Evolutionary conservation across 2,329 filamentous ascomycete species (phyloP).

Genomic region (Stachybotrys chartarum): DNA sequence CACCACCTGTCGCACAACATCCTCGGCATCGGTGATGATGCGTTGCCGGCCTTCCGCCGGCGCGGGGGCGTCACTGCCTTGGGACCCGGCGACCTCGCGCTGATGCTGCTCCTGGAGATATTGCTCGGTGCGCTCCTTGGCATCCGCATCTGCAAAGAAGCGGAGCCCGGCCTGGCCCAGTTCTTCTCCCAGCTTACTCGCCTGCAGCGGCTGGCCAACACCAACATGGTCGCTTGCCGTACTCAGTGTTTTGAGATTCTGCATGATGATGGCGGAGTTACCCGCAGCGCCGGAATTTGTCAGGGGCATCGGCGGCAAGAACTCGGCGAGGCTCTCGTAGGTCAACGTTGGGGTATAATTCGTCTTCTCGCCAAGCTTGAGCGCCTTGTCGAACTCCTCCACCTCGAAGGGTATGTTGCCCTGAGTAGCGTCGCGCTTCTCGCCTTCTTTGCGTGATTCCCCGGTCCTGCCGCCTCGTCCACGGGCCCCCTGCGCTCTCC

Average conservation of each 20-base stretch:
- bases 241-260: constrained; percentile 27
- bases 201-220: constrained; percentile 18
- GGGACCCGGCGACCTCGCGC: constrained; percentile 6
- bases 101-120: constrained; percentile 3
- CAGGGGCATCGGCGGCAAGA: constrained; percentile 21
- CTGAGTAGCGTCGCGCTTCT: constrained; percentile 12
- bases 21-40: constrained; percentile 24
- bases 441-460: background rate
- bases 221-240: constrained; percentile 25
- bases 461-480: constrained; percentile 6
- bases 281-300: constrained; percentile 15
- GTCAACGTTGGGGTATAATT: constrained; percentile 26
- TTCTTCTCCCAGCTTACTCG: constrained; percentile 22
- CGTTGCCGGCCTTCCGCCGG: constrained; percentile 10
- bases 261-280: constrained; percentile 21
- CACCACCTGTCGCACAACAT: constrained; percentile 24
- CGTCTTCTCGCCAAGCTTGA: constrained; percentile 25
- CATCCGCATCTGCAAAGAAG: constrained; percentile 23
- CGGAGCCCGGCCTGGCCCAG: constrained; percentile 17
- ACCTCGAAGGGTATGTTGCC: constrained; percentile 7
- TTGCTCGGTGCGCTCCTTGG: constrained; percentile 11
- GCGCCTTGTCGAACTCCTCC: constrained; percentile 24
- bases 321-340: constrained; percentile 19
- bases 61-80: background rate
- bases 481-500: constrained; percentile 6